Conservation (phyloP, 2,329 filamentous ascomycete genomes). For the Orbilia quercus region DNA sequence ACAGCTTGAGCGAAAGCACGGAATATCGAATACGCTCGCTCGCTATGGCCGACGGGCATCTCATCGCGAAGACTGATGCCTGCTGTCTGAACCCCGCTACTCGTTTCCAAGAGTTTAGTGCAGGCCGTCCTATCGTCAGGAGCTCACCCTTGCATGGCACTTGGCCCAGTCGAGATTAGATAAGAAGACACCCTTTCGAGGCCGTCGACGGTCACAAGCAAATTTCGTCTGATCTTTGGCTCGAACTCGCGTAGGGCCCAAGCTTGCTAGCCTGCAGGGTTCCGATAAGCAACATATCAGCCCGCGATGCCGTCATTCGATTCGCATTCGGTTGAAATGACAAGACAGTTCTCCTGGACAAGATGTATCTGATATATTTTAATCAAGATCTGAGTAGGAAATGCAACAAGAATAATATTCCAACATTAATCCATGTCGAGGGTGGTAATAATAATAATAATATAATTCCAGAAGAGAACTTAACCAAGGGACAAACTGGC, state of each 20-base stretch:
- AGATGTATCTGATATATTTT: too few relatives aligned
- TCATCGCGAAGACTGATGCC: too few relatives aligned
- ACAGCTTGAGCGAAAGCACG: too few relatives aligned
- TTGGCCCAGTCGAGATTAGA: constrained; percentile 34
- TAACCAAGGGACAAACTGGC: background rate
- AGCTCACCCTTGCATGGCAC: constrained; percentile 48
- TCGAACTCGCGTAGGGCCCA: constrained; percentile 44
- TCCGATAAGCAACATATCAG: constrained; percentile 22
- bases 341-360: too few relatives aligned
- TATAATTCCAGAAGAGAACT: background rate
- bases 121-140: background rate
- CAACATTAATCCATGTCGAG: too few relatives aligned
- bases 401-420: too few relatives aligned
- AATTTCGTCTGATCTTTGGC: constrained; percentile 56
- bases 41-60: too few relatives aligned
- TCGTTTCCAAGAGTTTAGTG: background rate
- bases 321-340: background rate
- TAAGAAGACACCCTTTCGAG: constrained; percentile 30
- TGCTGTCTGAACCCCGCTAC: constrained; percentile 3
- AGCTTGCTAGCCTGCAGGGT: constrained; percentile 16
- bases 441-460: too few relatives aligned
- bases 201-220: constrained; percentile 40
- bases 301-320: background rate
- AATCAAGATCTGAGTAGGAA: too few relatives aligned
- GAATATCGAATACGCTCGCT: too few relatives aligned